Evolutionary conservation across 208 protist species (phyloP).

Genomic region (Blastocrithidia nonstop): DNA sequence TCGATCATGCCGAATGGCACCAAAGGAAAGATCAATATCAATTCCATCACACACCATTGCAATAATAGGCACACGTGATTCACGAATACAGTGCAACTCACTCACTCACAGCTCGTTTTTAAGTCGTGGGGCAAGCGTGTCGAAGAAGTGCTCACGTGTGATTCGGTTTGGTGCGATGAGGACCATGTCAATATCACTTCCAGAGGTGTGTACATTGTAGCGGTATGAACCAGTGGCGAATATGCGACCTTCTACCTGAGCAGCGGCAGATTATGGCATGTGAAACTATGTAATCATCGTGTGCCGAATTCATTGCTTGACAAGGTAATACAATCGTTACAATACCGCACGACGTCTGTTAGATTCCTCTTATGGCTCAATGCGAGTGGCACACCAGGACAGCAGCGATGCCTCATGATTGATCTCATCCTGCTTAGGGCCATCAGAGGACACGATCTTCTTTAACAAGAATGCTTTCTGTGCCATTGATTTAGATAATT

Average conservation of each 20-base stretch:
- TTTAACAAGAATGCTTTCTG: constrained; percentile 59
- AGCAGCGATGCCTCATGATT: constrained; percentile 46
- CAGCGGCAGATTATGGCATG: constrained; percentile 71
- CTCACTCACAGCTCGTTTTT: constrained; percentile 60
- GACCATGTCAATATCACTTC: constrained; percentile 96
- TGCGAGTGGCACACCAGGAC: constrained; percentile 57
- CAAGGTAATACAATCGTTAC: constrained; percentile 67
- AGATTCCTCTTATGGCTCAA: constrained; percentile 81
- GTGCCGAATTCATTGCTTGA: constrained; percentile 73
- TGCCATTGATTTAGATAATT: not conserved
- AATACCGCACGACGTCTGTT: constrained; percentile 69
- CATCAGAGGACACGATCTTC: constrained; percentile 67
- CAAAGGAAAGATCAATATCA: constrained; percentile 94
- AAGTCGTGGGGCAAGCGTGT: constrained; percentile 67
- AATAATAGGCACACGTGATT: constrained; percentile 94
- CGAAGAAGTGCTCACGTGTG: constrained; percentile 90
- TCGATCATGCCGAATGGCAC: constrained; percentile 66
- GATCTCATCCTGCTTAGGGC: constrained; percentile 54
- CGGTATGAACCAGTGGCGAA: constrained; percentile 97
- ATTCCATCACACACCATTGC: constrained; percentile 92
- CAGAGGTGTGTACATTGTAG: constrained; percentile 93
- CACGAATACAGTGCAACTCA: constrained; percentile 79
- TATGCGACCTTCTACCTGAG: constrained; percentile 85
- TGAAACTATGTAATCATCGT: constrained; percentile 83
- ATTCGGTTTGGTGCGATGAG: constrained; percentile 88